Percentiles rank a stretch among this genome's conserved stretches.
phyloP scores from a whole-genome alignment of 306 rosid species.

The Acacia crassicarpa region DNA sequence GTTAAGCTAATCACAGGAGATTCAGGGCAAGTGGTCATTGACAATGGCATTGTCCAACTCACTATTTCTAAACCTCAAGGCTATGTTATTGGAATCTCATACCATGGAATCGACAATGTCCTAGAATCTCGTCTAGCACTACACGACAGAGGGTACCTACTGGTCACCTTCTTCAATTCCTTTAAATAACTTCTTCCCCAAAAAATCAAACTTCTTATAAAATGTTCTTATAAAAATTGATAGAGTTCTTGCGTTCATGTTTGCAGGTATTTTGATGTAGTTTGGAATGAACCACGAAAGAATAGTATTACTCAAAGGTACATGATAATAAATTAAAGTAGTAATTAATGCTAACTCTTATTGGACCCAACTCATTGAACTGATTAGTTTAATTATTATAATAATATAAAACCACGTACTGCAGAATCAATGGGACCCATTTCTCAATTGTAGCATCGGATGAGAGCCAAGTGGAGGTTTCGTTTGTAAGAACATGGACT shows the following conservation, averaged over 20 bases:
- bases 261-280: constrained; percentile 70
- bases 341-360: neutral
- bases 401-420: neutral
- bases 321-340: neutral
- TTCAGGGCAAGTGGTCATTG: constrained; percentile 39
- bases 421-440: constrained; percentile 55
- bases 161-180: neutral
- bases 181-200: neutral
- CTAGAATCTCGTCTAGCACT: constrained; percentile 42
- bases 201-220: neutral
- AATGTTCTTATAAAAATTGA: neutral
- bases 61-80: constrained; percentile 61
- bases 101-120: constrained; percentile 60
- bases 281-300: constrained; percentile 49
- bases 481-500: constrained; percentile 51
- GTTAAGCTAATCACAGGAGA: constrained; percentile 24
- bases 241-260: neutral
- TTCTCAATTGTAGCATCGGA: constrained; percentile 38
- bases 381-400: neutral
- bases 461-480: constrained; percentile 57
- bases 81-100: constrained; percentile 54
- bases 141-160: constrained; percentile 64
- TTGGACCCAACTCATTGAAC: neutral
- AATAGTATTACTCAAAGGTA: constrained; percentile 41
- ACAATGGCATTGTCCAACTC: constrained; percentile 69